These are phyloP conservation scores for Colletotrichum zoysiae DNA, from an alignment of 2,329 filamentous ascomycete species.

Conservation along the genomic window DNA sequence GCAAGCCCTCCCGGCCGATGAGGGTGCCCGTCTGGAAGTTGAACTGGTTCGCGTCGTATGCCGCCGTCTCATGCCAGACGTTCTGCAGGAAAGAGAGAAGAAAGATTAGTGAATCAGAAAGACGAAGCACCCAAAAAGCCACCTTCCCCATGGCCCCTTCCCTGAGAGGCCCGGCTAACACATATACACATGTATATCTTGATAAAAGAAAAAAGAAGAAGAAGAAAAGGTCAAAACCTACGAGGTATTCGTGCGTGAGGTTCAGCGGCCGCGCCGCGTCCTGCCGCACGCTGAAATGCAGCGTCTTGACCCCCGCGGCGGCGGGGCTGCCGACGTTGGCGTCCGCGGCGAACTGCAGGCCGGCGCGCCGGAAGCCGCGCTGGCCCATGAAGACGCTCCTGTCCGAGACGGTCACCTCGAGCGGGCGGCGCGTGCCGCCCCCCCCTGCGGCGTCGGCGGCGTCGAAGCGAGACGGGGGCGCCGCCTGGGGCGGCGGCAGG, in stretches of 20 bases:
- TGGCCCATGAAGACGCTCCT: constrained; percentile 59
- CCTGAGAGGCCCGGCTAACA: too few relatives aligned
- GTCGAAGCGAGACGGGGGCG: constrained; percentile 54
- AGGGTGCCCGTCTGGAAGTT: constrained; percentile 53
- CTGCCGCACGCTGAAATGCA: constrained; percentile 53
- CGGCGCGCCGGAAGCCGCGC: constrained; percentile 60
- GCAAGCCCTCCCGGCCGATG: constrained; percentile 42
- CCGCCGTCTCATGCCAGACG: constrained; percentile 54
- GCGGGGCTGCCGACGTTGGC: constrained; percentile 55
- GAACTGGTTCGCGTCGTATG: constrained; percentile 55
- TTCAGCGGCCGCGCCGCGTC: constrained; percentile 51
- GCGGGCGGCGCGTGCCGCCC: constrained; percentile 47
- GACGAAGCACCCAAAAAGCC: neutral
- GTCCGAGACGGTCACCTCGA: constrained; percentile 61
- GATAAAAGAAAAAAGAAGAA: too few relatives aligned
- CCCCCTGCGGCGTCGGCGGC: constrained; percentile 44
- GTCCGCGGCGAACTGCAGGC: constrained; percentile 58
- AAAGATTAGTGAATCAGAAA: neutral
- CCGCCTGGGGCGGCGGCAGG: constrained; percentile 45
- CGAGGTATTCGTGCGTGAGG: constrained; percentile 54
- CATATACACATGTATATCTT: too few relatives aligned
- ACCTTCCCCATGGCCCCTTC: too few relatives aligned
- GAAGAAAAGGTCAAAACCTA: constrained; percentile 12
- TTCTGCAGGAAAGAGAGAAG: constrained; percentile 42
- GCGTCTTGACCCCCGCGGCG: constrained; percentile 50